Percentiles rank a stretch among this genome's conserved stretches.
phyloP scores from a whole-genome alignment of 352 stramenopile species.

The Phytophthora hibernalis region DNA sequence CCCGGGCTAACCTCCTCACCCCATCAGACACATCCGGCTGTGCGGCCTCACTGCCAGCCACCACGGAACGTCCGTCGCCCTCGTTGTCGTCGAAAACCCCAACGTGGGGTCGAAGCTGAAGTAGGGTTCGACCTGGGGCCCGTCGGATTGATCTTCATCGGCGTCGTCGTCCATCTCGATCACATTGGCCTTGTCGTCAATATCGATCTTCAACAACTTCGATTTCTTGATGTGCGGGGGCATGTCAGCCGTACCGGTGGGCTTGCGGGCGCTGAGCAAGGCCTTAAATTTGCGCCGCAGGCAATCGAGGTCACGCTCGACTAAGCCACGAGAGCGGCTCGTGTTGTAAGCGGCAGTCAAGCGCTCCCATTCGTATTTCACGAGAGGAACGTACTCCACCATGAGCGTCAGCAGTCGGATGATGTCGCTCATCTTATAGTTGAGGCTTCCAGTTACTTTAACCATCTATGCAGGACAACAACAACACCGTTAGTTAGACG shows the following conservation, averaged over 20 bases:
- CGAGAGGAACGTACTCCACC: background rate
- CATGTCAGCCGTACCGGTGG: background rate
- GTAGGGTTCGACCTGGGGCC: no score
- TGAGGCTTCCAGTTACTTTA: conserved; percentile 1
- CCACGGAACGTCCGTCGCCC: no score
- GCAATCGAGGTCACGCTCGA: background rate
- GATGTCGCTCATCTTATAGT: background rate
- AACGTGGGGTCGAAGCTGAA: no score
- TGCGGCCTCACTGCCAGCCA: no score
- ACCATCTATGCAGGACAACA: background rate
- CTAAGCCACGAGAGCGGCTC: background rate
- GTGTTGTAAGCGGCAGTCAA: background rate
- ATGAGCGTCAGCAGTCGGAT: background rate
- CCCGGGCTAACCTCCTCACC: no score
- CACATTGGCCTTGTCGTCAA: background rate
- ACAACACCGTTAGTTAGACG: background rate
- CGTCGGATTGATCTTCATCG: background rate
- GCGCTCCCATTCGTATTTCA: background rate
- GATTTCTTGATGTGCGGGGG: background rate
- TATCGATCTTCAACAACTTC: background rate
- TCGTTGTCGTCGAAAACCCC: no score
- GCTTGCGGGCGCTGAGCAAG: background rate
- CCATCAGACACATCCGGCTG: no score
- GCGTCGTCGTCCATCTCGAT: background rate
- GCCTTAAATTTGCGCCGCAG: background rate